These are phyloP conservation scores for Penicillium cinerascens DNA, from an alignment of 495 filamentous ascomycete genomes.

Conservation along the genomic window DNA sequence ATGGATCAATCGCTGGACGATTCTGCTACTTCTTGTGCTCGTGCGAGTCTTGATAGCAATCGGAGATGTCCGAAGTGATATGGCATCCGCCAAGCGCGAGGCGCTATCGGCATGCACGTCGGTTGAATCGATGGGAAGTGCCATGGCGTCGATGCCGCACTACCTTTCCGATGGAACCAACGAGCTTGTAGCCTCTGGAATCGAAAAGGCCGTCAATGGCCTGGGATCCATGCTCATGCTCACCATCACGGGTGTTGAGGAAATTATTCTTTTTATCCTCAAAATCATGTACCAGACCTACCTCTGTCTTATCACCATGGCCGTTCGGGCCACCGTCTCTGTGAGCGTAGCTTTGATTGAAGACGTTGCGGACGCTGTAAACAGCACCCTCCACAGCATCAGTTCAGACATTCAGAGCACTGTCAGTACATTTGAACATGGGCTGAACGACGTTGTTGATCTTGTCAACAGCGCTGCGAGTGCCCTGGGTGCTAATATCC, in stretches of 20 bases:
- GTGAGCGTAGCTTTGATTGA: slow-evolving; percentile 64
- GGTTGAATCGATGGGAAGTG: slow-evolving; percentile 90
- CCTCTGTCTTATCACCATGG: slow-evolving; percentile 78
- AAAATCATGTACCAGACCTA: slow-evolving; percentile 87
- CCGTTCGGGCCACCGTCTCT: slow-evolving; percentile 71
- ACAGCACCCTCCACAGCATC: slow-evolving; percentile 64
- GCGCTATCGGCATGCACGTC: slow-evolving; percentile 83
- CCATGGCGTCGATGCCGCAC: slow-evolving; percentile 96
- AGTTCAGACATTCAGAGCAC: slow-evolving; percentile 57
- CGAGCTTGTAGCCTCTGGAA: slow-evolving; percentile 68
- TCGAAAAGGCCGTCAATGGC: slow-evolving; percentile 73
- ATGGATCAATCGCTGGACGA: slow-evolving; percentile 97
- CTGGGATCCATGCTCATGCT: slow-evolving; percentile 72
- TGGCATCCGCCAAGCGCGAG: slow-evolving; percentile 71
- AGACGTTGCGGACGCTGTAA: slow-evolving; percentile 68
- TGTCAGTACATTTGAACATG: slow-evolving; percentile 54
- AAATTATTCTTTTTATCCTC: slow-evolving; percentile 84
- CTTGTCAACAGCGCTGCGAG: slow-evolving; percentile 37
- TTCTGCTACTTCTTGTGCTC: slow-evolving; percentile 81
- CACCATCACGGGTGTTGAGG: slow-evolving; percentile 77
- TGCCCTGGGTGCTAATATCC: slow-evolving; percentile 34
- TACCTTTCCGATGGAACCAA: slow-evolving; percentile 89
- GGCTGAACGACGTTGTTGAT: slow-evolving; percentile 55
- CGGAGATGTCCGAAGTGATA: slow-evolving; percentile 62
- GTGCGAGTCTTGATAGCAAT: slow-evolving; percentile 74